Conservation (phyloP, 139 green algal species). For the Volvox africanus region DNA sequence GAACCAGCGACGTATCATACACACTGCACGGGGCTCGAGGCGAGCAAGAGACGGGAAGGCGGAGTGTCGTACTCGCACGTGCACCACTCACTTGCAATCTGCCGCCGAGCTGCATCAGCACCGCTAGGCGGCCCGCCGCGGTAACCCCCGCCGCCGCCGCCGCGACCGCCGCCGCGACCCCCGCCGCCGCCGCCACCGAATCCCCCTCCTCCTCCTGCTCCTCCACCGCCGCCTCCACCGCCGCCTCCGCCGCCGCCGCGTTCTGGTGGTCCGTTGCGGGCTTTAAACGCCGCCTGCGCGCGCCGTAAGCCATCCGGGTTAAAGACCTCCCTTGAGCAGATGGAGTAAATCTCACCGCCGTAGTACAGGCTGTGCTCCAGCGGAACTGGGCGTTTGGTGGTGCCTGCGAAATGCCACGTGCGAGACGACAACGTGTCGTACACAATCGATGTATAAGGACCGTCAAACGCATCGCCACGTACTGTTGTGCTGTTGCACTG, state of each 20-base stretch:
- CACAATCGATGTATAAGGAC: too few relatives aligned
- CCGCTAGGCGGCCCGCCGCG: constrained; percentile 41
- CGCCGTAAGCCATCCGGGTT: constrained; percentile 55
- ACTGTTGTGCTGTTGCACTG: too few relatives aligned
- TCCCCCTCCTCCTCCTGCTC: constrained; percentile 33
- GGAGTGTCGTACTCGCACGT: too few relatives aligned
- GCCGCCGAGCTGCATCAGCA: constrained; percentile 43
- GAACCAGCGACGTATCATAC: too few relatives aligned
- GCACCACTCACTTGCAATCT: constrained; percentile 51
- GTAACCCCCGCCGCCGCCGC: constrained; percentile 52
- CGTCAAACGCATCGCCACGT: too few relatives aligned
- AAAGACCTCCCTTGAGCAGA: constrained; percentile 72
- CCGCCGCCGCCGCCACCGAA: constrained; percentile 48
- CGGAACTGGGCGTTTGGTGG: constrained; percentile 90
- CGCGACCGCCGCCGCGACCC: constrained; percentile 27
- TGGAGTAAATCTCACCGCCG: constrained; percentile 79
- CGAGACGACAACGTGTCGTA: too few relatives aligned
- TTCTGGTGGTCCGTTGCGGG: constrained; percentile 14
- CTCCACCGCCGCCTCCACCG: background rate
- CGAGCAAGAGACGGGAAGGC: too few relatives aligned
- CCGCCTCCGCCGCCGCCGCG: background rate
- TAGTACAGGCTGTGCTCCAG: constrained; percentile 97
- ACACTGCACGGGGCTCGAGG: too few relatives aligned
- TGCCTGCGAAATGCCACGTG: constrained; percentile 66
- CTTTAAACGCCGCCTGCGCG: constrained; percentile 21